Conservation (phyloP, 805 yeast genomes). For the Wickerhamiella spandovensis region DNA sequence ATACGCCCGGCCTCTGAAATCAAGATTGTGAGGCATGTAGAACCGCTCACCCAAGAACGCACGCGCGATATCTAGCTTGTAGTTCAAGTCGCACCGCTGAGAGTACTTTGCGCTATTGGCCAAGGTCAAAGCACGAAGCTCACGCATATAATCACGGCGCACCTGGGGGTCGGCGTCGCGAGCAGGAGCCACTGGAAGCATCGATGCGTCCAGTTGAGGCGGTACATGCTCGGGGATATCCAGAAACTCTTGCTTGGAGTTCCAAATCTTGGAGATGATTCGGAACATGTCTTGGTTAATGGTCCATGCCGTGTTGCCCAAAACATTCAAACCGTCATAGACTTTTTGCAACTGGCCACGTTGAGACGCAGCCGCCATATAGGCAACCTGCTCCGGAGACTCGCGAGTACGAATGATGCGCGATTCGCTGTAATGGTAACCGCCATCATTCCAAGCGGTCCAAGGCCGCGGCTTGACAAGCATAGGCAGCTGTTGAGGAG, state of each 20-base stretch:
- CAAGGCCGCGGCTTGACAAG: slow-evolving; percentile 80
- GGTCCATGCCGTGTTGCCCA: slow-evolving; percentile 89
- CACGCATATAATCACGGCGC: slow-evolving; percentile 52
- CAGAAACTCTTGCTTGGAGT: slow-evolving; percentile 59
- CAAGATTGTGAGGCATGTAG: slow-evolving; percentile 51
- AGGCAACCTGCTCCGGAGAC: slow-evolving; percentile 81
- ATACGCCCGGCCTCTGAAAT: slow-evolving; percentile 53
- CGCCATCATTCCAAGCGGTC: slow-evolving; percentile 74
- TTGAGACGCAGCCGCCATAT: slow-evolving; percentile 71
- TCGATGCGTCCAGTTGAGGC: slow-evolving; percentile 27
- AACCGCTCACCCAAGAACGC: slow-evolving; percentile 60
- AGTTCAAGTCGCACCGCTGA: slow-evolving; percentile 84
- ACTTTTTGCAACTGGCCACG: slow-evolving; percentile 51
- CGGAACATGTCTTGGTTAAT: slow-evolving; percentile 60
- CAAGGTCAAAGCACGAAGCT: slow-evolving; percentile 42
- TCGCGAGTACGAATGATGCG: slow-evolving; percentile 64
- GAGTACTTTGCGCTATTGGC: slow-evolving; percentile 62
- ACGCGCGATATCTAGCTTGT: slow-evolving; percentile 88
- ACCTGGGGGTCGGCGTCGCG: slow-evolving; percentile 58
- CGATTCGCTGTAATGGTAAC: slow-evolving; percentile 55
- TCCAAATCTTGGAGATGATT: slow-evolving; percentile 72
- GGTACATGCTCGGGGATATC: slow-evolving; percentile 50
- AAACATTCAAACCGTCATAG: slow-evolving; percentile 67
- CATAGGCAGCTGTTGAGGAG: slow-evolving; percentile 90
- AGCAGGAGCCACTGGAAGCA: slow-evolving; percentile 46